Base-by-base conservation (phyloP, 768 basidiomycete genomes). In the Leccinellum rugosiceps region DNA sequence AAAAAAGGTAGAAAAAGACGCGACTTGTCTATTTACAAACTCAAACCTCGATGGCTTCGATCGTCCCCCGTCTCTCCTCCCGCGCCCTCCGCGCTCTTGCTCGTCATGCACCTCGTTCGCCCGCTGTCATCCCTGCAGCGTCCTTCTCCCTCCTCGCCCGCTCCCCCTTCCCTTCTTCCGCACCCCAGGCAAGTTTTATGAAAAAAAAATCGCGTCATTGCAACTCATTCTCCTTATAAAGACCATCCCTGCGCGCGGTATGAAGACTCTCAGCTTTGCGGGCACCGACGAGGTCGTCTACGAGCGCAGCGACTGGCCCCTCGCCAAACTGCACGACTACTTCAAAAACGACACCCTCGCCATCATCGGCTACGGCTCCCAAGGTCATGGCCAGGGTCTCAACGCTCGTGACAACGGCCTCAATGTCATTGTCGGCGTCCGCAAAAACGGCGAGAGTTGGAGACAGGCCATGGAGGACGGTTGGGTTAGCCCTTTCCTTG, bases 261-360 rank as follows among this genome's bases (percentile, higher is more conserved):
- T 97, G 65, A 96, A 98, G 80, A 94, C 94, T 52, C 90, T 98
- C 68, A 89, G 96, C 81, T 97, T 98, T 77, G 94, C 95, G 53
- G 95, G 94, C 67, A 87, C 88, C 58, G 83, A 94, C 71, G 94
- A 98, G 78, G 83, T 84, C 61, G 92, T 98, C 47, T 98, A 95
- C 70, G 95, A 98, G 79, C 92, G 92, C 62, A 83, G 83, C 65
- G 97, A 99, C 83, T 99, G 97, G 97, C 97, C 97, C 34, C 78
- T 96, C 60, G 86, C 93, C 60, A 98, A 92, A 79, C 87, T 99
- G 71, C 96, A 98, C 75, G 94, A 98, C 74, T 99, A 96, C 83
- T 97, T 99, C 84, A 98, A 98, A 78, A 90, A 98, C 72, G 97
- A 99, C 76, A 98, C 95, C 64, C 92, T 99, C 55, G 96, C 96